Evolutionary conservation across 2,329 filamentous ascomycete species (phyloP), one percentile per base, ranked within the genome.

Genomic region (Bipolaris zeicola): DNA sequence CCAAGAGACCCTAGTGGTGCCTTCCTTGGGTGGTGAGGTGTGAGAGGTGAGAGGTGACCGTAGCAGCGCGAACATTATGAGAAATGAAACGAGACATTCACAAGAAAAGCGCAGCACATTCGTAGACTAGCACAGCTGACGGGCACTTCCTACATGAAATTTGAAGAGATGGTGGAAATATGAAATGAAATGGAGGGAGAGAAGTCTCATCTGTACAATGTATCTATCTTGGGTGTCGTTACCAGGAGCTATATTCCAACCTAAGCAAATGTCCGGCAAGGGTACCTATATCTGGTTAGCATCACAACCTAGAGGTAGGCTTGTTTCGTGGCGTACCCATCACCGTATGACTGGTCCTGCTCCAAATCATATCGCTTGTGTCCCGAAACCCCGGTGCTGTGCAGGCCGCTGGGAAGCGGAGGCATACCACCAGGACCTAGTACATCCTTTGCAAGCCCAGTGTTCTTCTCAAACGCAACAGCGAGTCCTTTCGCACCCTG

Each of bases 371-470:
- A 86, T 76, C 92, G 87, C 72, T 88, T 86, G 71, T 87, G 82
- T 80, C 86, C 86, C 60, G 81, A 74, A 41, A 83, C 82, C 56
- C 52, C 55, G 22, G 82, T 68, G 65, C 81, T 57, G 64, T 77
- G 85, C 76, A 87, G 79, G n/a, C 90, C 88, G 69, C 87, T 87
- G 14, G 94, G 95, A 70, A 90, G 79, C n/a, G 95, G 95, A 55
- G 95, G 95, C 77, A 99, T 77, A 1, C 94, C 93, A 68, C 89
- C 83, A 42, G 89, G 83, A 49, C 90, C 87, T 61, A 97, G 76
- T 54, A 93, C 85, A 63, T 81, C 80, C 67, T 82, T 78, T 36
- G 75, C 78, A 39, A 81, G 78, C 37, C 74, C 79, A 65, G 78
- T 82, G 66, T 87, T 84, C 76, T 86, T 86, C 80, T 90, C 85